Conservation (phyloP, 306 rosid genomes). For the Lablab purpureus region DNA sequence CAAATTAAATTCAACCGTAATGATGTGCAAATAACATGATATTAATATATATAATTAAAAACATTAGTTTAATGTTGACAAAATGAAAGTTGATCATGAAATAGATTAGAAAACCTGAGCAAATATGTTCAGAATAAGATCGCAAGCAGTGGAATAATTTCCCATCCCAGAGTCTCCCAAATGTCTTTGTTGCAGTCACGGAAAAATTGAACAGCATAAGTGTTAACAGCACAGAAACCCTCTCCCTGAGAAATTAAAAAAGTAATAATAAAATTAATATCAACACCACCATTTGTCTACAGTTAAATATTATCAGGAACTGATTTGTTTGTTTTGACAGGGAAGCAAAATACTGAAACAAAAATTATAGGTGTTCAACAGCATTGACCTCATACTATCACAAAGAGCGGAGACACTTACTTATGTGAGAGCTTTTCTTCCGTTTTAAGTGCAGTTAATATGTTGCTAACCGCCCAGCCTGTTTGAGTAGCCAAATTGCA, state of each 20-base stretch:
- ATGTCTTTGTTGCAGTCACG: constrained; percentile 50
- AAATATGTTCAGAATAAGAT: constrained; percentile 63
- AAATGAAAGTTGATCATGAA: constrained; percentile 10
- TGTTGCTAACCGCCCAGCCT: constrained; percentile 69
- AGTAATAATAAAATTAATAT: constrained; percentile 26
- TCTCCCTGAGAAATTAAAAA: constrained; percentile 68
- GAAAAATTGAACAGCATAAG: constrained; percentile 71
- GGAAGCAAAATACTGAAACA: constrained; percentile 17
- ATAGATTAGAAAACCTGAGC: constrained; percentile 58
- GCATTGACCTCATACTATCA: constrained; percentile 25
- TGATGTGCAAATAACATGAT: constrained; percentile 26
- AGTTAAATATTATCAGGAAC: constrained; percentile 8
- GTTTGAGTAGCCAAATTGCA: constrained; percentile 60
- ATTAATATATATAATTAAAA: constrained; percentile 16
- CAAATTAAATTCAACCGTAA: constrained; percentile 9
- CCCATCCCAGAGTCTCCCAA: constrained; percentile 60
- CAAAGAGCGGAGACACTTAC: constrained; percentile 47
- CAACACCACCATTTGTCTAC: constrained; percentile 8
- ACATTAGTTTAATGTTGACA: neutral
- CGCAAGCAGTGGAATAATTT: constrained; percentile 57
- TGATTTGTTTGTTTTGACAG: neutral
- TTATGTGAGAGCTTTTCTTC: constrained; percentile 67
- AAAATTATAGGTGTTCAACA: neutral
- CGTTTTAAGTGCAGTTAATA: constrained; percentile 60
- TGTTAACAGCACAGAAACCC: constrained; percentile 67